Evolutionary conservation across 495 filamentous ascomycete species (phyloP).

Genomic region (Margaritispora aquatica): DNA sequence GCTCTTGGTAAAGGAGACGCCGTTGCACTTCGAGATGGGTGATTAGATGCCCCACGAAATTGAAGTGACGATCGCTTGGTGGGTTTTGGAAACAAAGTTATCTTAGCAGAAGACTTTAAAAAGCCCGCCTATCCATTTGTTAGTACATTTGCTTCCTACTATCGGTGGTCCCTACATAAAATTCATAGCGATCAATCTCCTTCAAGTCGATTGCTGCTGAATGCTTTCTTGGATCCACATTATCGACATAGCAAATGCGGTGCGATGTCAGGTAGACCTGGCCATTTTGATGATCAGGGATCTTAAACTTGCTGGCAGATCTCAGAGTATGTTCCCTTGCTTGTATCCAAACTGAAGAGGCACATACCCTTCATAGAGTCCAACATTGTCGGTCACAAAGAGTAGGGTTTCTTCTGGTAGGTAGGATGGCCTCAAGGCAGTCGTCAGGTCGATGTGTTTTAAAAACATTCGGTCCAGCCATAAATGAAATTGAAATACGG

Average conservation of each 20-base stretch:
- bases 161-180: slow-evolving; percentile 60
- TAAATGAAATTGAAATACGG: too few relatives aligned
- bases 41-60: slow-evolving; percentile 31
- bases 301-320: slow-evolving; percentile 75
- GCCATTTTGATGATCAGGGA: slow-evolving; percentile 90
- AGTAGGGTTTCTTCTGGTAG: slow-evolving; percentile 84
- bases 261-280: slow-evolving; percentile 95
- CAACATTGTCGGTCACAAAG: slow-evolving; percentile 95
- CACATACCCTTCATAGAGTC: slow-evolving; percentile 91
- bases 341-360: background rate
- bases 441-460: slow-evolving; percentile 90
- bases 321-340: background rate
- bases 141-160: slow-evolving; percentile 12
- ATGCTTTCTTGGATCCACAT: slow-evolving; percentile 76
- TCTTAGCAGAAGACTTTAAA: slow-evolving; percentile 89
- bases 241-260: slow-evolving; percentile 90
- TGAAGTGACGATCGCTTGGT: slow-evolving; percentile 50
- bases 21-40: slow-evolving; percentile 37
- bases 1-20: slow-evolving; percentile 41
- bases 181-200: slow-evolving; percentile 85
- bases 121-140: slow-evolving; percentile 67
- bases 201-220: slow-evolving; percentile 84
- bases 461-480: slow-evolving; percentile 82
- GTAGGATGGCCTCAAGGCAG: slow-evolving; percentile 84
- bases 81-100: slow-evolving; percentile 77